These are phyloP conservation scores for Cutaneotrichosporon dermatis DNA, from an alignment of 1,284 basidiomycete species.

Conservation along the genomic window DNA sequence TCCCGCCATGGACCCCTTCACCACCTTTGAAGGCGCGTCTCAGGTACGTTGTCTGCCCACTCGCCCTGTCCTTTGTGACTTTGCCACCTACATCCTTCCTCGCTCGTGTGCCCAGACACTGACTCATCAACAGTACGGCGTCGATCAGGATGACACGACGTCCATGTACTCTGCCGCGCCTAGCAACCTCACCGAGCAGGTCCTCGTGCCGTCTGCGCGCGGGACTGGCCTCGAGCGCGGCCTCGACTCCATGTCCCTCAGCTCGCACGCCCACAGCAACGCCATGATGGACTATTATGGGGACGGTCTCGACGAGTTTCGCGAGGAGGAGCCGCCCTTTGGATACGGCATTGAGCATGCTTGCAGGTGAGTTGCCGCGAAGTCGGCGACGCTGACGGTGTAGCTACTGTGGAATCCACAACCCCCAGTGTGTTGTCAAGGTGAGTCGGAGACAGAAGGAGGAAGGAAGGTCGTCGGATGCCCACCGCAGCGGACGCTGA, in stretches of 20 bases:
- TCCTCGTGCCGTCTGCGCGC: conserved; percentile 8
- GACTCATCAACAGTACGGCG: conserved; percentile 51
- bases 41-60: conserved; percentile 29
- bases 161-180: conserved; percentile 57
- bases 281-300: conserved; percentile 55
- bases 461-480: not conserved
- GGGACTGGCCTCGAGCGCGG: conserved; percentile 14
- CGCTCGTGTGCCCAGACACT: not conserved
- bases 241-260: conserved; percentile 22
- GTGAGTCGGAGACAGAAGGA: conserved; percentile 21
- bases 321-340: conserved; percentile 76
- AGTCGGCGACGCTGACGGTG: not conserved
- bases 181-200: conserved; percentile 50
- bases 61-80: too few species aligned
- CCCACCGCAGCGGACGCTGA: conserved; percentile 5
- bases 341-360: conserved; percentile 83
- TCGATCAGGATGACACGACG: conserved; percentile 71
- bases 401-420: conserved; percentile 98
- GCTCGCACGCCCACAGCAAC: conserved; percentile 12
- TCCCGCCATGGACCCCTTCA: conserved; percentile 68
- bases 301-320: conserved; percentile 74
- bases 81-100: too few species aligned
- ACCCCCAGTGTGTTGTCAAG: conserved; percentile 92
- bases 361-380: conserved; percentile 66
- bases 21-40: conserved; percentile 66